A percentile compares a stretch with the other conserved stretches of the same genome.
Conservation (phyloP, 1,139 yeast species). For the Taiozyma onychis region DNA sequence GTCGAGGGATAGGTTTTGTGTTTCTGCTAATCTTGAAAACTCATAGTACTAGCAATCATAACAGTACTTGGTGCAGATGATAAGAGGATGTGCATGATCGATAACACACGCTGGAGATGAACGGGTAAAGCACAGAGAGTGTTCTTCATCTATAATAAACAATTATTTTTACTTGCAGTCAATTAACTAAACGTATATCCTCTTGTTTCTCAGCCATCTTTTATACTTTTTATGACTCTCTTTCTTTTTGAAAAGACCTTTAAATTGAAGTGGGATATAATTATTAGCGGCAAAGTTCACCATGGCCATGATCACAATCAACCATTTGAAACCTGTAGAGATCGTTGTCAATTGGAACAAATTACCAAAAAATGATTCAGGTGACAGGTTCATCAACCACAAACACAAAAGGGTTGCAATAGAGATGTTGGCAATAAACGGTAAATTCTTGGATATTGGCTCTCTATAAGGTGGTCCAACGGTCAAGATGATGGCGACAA, state of each 20-base stretch:
- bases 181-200: slow-evolving; percentile 9
- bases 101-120: too few relatives aligned
- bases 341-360: slow-evolving; percentile 73
- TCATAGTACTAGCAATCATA: too few relatives aligned
- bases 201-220: slow-evolving; percentile 23
- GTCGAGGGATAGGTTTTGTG: too few relatives aligned
- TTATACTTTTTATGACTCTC: slow-evolving; percentile 33
- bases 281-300: slow-evolving; percentile 42
- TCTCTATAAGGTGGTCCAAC: slow-evolving; percentile 96
- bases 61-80: too few relatives aligned
- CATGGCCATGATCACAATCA: slow-evolving; percentile 41
- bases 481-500: slow-evolving; percentile 75
- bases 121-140: too few relatives aligned
- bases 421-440: slow-evolving; percentile 61
- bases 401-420: slow-evolving; percentile 44
- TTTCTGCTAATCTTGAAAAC: too few relatives aligned
- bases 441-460: slow-evolving; percentile 60
- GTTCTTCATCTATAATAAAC: too few relatives aligned
- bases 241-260: slow-evolving; percentile 28
- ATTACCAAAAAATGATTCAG: slow-evolving; percentile 49
- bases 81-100: too few relatives aligned
- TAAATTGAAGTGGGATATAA: slow-evolving; percentile 28
- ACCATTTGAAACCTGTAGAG: slow-evolving; percentile 43
- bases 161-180: too few relatives aligned
- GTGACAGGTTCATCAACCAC: slow-evolving; percentile 43